These are phyloP conservation scores for Amylostereum chailletii DNA, from an alignment of 1,284 basidiomycete species.

Conservation along the genomic window DNA sequence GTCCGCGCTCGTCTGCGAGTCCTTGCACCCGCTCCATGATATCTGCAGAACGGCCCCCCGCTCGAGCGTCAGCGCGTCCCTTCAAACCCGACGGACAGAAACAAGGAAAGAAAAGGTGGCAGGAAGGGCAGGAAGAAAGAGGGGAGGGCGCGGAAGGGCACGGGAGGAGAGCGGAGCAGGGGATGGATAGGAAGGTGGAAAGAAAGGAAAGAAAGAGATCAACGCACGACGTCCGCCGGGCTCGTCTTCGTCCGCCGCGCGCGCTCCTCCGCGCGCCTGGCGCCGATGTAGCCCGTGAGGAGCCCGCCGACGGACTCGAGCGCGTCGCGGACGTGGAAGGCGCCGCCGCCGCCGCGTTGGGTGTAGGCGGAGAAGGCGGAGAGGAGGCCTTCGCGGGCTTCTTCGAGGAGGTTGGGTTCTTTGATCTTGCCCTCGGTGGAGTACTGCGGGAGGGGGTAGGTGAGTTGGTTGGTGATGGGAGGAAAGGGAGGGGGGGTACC, in stretches of 20 bases:
- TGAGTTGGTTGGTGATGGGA: not conserved
- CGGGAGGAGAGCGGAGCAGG: too few species aligned
- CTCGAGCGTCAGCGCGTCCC: not conserved
- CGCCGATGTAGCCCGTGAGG: too few species aligned
- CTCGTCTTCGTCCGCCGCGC: slow-evolving; percentile 13
- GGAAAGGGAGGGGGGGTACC: slow-evolving; percentile 24
- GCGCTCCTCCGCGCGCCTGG: too few species aligned
- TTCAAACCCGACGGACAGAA: too few species aligned
- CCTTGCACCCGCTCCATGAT: slow-evolving; percentile 87
- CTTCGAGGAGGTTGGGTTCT: slow-evolving; percentile 34
- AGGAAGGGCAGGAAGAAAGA: too few species aligned
- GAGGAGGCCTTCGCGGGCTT: slow-evolving; percentile 19
- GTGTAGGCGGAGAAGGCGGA: too few species aligned
- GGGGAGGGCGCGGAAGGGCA: too few species aligned
- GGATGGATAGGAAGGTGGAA: too few species aligned
- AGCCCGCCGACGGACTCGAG: too few species aligned
- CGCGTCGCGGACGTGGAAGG: too few species aligned
- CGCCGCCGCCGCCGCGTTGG: too few species aligned
- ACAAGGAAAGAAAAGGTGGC: too few species aligned
- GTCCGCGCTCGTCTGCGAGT: slow-evolving; percentile 88
- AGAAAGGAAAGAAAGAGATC: not conserved
- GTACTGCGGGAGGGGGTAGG: slow-evolving; percentile 32
- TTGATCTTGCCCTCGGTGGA: slow-evolving; percentile 49
- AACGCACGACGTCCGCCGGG: slow-evolving; percentile 45
- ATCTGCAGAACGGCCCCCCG: slow-evolving; percentile 28